phyloP scores from a whole-genome alignment of 2,329 filamentous ascomycete genomes.

The Aspergillus calidoustus region DNA sequence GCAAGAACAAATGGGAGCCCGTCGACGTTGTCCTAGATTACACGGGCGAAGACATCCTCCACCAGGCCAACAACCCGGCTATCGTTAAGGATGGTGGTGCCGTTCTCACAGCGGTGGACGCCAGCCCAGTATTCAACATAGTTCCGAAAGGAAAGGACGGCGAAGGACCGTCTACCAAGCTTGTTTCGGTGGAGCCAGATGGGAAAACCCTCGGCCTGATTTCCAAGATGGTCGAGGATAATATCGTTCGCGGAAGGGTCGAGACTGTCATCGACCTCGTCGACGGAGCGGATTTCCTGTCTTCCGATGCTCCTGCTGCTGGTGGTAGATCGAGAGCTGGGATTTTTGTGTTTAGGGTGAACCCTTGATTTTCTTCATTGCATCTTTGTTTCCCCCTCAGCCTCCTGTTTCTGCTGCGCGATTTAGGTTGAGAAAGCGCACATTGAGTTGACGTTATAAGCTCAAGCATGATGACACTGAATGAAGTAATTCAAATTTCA shows the following conservation, averaged over 20 bases:
- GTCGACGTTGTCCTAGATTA: conserved; percentile 50
- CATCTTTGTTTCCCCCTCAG: not conserved
- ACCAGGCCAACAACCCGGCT: conserved; percentile 36
- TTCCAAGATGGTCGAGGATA: conserved; percentile 39
- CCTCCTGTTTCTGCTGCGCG: not conserved
- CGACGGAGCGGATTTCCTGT: conserved; percentile 40
- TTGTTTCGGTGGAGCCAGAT: conserved; percentile 45
- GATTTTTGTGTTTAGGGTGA: conserved; percentile 41
- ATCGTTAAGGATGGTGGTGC: conserved; percentile 41
- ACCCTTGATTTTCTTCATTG: conserved; percentile 9
- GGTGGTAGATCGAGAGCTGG: conserved; percentile 33
- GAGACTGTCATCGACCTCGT: conserved; percentile 40
- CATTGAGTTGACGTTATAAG: too few relatives aligned
- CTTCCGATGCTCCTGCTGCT: conserved; percentile 33
- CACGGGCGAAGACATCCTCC: conserved; percentile 38
- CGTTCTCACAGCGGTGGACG: conserved; percentile 42
- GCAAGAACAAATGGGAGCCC: conserved; percentile 35
- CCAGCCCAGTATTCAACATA: conserved; percentile 29
- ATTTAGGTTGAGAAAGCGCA: not conserved
- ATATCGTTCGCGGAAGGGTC: conserved; percentile 39
- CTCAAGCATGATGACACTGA: too few relatives aligned
- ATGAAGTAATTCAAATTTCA: too few relatives aligned
- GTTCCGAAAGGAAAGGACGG: conserved; percentile 22
- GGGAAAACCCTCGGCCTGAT: conserved; percentile 39
- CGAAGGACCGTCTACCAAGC: conserved; percentile 33